Percentiles rank a stretch among this genome's conserved stretches.
These are phyloP conservation scores for Polytrichum formosum DNA, from an alignment of 225 moss, liverwort and hornwort species.

Conservation along the genomic window DNA sequence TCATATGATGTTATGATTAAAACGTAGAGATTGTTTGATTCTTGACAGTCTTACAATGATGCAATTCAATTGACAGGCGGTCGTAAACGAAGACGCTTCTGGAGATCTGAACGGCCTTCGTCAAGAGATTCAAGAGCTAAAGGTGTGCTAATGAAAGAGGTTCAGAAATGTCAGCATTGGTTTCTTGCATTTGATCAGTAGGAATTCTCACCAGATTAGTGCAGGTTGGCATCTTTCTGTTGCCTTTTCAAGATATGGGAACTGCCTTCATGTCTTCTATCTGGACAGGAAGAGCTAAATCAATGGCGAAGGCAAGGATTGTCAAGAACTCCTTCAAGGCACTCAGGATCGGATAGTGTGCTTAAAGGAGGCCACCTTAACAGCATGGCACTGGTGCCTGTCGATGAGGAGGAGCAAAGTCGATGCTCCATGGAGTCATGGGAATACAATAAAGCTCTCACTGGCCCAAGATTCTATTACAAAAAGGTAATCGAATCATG, in stretches of 20 bases:
- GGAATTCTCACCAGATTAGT: too few relatives aligned
- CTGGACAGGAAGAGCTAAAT: conserved; percentile 67
- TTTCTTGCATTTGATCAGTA: too few relatives aligned
- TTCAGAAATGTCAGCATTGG: background rate
- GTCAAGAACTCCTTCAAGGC: conserved; percentile 53
- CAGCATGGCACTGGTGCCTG: conserved; percentile 38
- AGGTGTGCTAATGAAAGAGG: conserved; percentile 31
- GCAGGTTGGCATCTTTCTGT: too few relatives aligned
- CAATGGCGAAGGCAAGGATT: conserved; percentile 72
- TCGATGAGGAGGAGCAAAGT: conserved; percentile 39
- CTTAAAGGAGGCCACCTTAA: conserved; percentile 29
- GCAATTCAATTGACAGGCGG: conserved; percentile 30
- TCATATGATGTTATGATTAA: too few relatives aligned
- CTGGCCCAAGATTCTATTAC: conserved; percentile 35
- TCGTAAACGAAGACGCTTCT: conserved; percentile 67
- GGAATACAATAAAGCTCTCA: conserved; percentile 38
- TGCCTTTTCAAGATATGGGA: background rate
- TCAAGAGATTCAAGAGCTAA: conserved; percentile 63
- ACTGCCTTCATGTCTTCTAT: background rate
- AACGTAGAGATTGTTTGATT: too few relatives aligned
- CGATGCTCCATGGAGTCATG: conserved; percentile 51
- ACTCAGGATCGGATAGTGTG: conserved; percentile 26
- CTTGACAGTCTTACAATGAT: too few relatives aligned
- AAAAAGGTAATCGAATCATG: conserved; percentile 49
- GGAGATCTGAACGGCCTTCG: conserved; percentile 60